phyloP scores from a whole-genome alignment of 805 yeast genomes.

The Kockiozyma suomiensis region DNA sequence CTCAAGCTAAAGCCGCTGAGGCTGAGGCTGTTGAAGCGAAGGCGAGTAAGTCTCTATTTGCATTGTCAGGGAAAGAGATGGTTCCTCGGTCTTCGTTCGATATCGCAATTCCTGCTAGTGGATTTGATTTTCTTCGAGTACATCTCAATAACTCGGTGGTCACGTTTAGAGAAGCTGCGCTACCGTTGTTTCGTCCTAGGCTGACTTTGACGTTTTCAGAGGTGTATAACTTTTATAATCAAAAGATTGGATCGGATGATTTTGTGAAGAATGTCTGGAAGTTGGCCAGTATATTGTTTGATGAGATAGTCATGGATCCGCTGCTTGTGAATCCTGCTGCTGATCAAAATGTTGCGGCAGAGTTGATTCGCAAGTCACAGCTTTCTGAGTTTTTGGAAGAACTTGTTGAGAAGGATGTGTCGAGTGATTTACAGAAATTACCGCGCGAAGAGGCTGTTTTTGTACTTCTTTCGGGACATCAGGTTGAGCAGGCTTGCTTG shows the following conservation, averaged over 20 bases:
- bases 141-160: constrained; percentile 5
- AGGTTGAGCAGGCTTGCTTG: constrained; percentile 62
- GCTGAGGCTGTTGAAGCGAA: neutral
- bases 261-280: constrained; percentile 47
- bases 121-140: constrained; percentile 16
- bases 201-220: constrained; percentile 1
- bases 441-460: constrained; percentile 43
- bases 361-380: constrained; percentile 47
- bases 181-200: constrained; percentile 18
- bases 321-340: constrained; percentile 15
- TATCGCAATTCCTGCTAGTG: neutral
- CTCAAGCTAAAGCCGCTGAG: neutral
- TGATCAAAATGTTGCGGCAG: constrained; percentile 20
- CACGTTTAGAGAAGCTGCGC: constrained; percentile 10
- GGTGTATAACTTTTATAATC: constrained; percentile 5
- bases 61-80: neutral
- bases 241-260: neutral
- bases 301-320: constrained; percentile 40
- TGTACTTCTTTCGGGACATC: constrained; percentile 48
- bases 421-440: constrained; percentile 38
- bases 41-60: neutral
- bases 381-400: constrained; percentile 62
- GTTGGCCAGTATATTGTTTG: constrained; percentile 67
- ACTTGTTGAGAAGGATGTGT: constrained; percentile 47
- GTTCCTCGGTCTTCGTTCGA: neutral